Evolutionary conservation across 2,329 filamentous ascomycete genomes (phyloP), one percentile per base, ranked within the genome.

Genomic region (Dendryphion nanum): DNA sequence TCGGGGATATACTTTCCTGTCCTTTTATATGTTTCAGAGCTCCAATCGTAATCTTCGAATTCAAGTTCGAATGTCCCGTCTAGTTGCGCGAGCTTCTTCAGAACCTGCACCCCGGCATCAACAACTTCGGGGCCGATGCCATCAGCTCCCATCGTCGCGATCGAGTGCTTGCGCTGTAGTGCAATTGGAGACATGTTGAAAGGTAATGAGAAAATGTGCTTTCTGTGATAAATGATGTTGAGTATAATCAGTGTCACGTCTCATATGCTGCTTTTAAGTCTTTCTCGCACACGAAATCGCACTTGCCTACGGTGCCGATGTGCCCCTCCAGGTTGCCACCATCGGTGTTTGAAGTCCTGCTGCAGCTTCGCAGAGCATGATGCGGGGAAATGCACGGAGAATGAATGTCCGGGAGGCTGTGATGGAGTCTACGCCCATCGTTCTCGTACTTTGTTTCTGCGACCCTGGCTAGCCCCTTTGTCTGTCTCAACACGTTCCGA

Each of bases 51-150:
- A 47, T 81, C 67, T 29, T 72, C 74, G 53, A 85, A 86, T 8
- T 78, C 64, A 1, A 87, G 67, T 12, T 67, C 53, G 59, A 87
- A 86, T 0, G 75, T 73, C 26, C 75, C 70, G 2, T 81, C 65
- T 2, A 74, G 67, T 21, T 69, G 56, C 4, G 71, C 67, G 1
- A 83, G 60, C 12, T 73, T 72, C 44, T 80, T 71, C 35, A 87
- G 63, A 0, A 83, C 83, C 29, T 74, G 68, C 6, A 85, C 77
- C 2, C 80, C 81, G 2, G 80, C 80, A 20, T 74, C 68, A 60
- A 84, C 78, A 8, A 86, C 82, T 60, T 86, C 83, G 1, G 75
- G 75, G 2, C 83, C 83, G 43, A 86, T 86, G 37, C 83, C 83
- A 53, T 86, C 83, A 6, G 79, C 83, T 0, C 82, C 81, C 38